Conservation (phyloP, 768 basidiomycete species). For the Tulasnella sp. region DNA sequence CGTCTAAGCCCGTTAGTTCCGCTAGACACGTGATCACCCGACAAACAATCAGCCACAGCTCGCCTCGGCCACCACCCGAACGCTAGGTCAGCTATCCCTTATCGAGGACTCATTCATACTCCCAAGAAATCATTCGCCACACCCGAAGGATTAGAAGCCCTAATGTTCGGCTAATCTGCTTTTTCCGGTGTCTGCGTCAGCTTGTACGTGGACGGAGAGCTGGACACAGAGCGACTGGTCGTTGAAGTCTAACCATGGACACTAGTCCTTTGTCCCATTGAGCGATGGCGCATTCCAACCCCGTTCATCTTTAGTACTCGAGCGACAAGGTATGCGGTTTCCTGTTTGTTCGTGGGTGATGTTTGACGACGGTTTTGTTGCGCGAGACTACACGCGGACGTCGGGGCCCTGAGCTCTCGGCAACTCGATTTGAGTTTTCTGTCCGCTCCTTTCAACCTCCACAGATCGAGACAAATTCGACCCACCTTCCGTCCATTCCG, state of each 20-base stretch:
- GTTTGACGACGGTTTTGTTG: neutral
- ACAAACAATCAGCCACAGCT: neutral
- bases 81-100: neutral
- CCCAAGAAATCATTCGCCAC: too few relatives aligned
- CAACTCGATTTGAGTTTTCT: neutral
- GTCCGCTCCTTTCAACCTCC: neutral
- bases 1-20: too few relatives aligned
- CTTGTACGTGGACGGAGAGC: too few relatives aligned
- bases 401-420: too few relatives aligned
- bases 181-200: too few relatives aligned
- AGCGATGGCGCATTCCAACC: too few relatives aligned
- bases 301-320: neutral
- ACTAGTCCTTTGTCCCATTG: neutral
- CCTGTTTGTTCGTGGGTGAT: neutral
- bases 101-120: neutral
- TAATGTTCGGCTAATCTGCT: too few relatives aligned
- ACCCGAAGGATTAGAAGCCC: too few relatives aligned
- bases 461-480: neutral
- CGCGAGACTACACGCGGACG: neutral
- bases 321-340: neutral
- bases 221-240: too few relatives aligned
- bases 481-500: neutral
- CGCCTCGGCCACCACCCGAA: neutral
- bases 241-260: too few relatives aligned
- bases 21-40: neutral